Evolutionary conservation across 306 rosid genomes (phyloP).

Genomic region (Vigna nakashimae): DNA sequence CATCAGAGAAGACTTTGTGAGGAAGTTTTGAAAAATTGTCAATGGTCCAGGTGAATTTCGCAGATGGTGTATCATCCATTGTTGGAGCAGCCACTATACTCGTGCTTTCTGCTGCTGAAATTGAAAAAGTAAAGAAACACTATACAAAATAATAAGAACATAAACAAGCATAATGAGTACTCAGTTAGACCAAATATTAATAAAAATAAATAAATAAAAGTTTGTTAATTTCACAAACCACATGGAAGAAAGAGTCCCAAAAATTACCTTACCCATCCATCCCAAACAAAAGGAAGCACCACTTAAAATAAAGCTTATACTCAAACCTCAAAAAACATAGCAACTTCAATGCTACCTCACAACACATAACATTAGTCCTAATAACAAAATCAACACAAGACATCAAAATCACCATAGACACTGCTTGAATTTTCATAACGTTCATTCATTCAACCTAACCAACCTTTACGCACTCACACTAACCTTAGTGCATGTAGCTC

Average conservation of each 20-base stretch:
- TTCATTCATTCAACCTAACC: slow-evolving; percentile 3
- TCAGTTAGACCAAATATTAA: not conserved
- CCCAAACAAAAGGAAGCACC: not conserved
- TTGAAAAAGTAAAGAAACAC: not conserved
- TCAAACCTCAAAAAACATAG: not conserved
- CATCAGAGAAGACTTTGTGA: slow-evolving; percentile 67
- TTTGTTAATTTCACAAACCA: not conserved
- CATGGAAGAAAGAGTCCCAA: not conserved
- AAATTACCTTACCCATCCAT: not conserved
- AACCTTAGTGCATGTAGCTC: too few relatives aligned
- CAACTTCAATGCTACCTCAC: not conserved
- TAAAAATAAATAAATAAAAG: not conserved
- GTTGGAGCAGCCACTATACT: slow-evolving; percentile 37
- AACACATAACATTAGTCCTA: not conserved
- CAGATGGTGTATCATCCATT: slow-evolving; percentile 67
- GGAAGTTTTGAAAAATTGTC: slow-evolving; percentile 65
- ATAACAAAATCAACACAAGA: not conserved
- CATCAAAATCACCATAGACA: not conserved
- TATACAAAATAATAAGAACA: slow-evolving; percentile 10
- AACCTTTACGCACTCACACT: not conserved
- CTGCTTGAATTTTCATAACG: not conserved
- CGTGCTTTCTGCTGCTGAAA: slow-evolving; percentile 36
- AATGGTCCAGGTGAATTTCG: slow-evolving; percentile 78
- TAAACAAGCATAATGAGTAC: not conserved
- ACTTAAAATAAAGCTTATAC: not conserved